Conservation (phyloP, 306 rosid species). For the Ammopiptanthus mongolicus region DNA sequence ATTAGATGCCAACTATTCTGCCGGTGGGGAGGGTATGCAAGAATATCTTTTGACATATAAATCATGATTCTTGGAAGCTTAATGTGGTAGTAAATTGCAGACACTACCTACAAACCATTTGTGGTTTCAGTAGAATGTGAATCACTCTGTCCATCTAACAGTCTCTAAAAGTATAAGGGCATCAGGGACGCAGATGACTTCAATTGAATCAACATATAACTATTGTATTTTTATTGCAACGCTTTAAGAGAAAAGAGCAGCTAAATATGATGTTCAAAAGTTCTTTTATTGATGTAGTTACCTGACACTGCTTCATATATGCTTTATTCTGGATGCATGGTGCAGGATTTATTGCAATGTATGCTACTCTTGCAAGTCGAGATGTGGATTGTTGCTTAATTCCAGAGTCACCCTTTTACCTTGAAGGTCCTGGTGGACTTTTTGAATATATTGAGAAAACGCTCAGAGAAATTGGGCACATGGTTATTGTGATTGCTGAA, state of each 20-base stretch:
- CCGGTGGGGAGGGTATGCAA: not conserved
- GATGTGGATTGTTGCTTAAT: constrained; percentile 97
- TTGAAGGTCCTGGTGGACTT: constrained; percentile 93
- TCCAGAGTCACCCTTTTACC: constrained; percentile 94
- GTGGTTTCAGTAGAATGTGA: not conserved
- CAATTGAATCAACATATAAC: not conserved
- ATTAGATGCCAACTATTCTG: not conserved
- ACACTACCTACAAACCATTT: not conserved
- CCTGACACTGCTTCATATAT: not conserved
- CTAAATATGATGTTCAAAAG: not conserved
- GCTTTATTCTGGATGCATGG: constrained; percentile 5
- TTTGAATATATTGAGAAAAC: constrained; percentile 62
- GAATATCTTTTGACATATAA: not conserved
- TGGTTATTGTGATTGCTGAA: constrained; percentile 96
- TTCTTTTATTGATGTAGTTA: not conserved
- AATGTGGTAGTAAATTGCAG: not conserved
- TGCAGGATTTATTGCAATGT: constrained; percentile 91
- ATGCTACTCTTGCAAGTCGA: constrained; percentile 95
- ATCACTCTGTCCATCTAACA: not conserved
- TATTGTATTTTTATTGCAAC: not conserved
- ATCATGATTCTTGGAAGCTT: not conserved
- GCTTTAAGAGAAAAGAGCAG: not conserved
- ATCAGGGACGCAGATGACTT: not conserved
- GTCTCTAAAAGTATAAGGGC: not conserved
- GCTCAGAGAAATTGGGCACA: constrained; percentile 83